Conservation (phyloP, 345 rosid genomes). For the Hibiscus syriacus region DNA sequence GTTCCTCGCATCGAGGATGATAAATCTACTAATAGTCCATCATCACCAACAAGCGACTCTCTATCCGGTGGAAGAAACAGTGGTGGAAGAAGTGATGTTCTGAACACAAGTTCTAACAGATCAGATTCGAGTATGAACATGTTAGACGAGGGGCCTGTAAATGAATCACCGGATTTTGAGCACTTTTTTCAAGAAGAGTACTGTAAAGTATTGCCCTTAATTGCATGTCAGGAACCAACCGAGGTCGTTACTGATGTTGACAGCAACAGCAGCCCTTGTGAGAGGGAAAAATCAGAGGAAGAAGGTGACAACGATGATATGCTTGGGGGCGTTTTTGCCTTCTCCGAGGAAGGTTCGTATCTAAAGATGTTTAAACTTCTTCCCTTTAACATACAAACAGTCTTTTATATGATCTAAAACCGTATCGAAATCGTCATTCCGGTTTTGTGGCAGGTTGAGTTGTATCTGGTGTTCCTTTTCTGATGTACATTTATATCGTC, state of each 20-base stretch:
- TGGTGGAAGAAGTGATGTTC: too few relatives aligned
- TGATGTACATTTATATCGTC: neutral
- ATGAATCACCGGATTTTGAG: neutral
- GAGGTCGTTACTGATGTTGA: neutral
- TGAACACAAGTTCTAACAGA: neutral
- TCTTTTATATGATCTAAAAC: neutral
- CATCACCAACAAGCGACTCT: neutral
- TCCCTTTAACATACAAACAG: neutral
- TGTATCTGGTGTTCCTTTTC: constrained; percentile 7
- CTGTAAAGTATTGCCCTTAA: neutral
- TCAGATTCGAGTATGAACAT: neutral
- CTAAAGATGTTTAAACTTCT: neutral
- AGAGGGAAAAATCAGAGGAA: neutral
- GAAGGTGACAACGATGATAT: neutral
- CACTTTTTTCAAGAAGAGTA: neutral
- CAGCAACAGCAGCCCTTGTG: neutral
- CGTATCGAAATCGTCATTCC: constrained; percentile 5
- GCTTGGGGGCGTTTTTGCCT: constrained; percentile 59
- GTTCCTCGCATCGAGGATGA: constrained; percentile 17
- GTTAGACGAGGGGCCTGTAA: neutral
- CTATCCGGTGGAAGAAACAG: neutral
- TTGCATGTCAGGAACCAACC: neutral
- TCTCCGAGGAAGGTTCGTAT: constrained; percentile 51
- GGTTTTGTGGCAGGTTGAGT: constrained; percentile 41
- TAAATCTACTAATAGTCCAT: neutral